These are phyloP conservation scores for Wickerhamomyces silvicola DNA, from an alignment of 805 yeast genomes.

Conservation along the genomic window DNA sequence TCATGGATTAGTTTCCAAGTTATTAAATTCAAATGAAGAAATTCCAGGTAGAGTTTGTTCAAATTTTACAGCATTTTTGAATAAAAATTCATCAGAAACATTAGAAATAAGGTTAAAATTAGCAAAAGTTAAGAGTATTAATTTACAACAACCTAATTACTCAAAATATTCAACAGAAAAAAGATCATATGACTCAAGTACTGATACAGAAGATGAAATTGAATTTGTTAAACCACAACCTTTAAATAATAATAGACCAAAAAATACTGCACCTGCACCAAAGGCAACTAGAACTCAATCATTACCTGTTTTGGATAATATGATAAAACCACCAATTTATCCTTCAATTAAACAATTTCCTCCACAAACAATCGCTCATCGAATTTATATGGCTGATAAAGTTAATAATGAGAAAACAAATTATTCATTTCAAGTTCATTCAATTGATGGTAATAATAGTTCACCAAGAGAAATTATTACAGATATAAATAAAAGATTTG, in stretches of 20 bases:
- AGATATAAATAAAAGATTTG: constrained; percentile 20
- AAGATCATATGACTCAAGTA: constrained; percentile 6
- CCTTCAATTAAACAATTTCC: constrained; percentile 18
- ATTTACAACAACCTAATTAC: constrained; percentile 1
- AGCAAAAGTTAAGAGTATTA: constrained; percentile 14
- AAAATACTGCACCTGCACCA: constrained; percentile 40
- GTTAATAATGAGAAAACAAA: constrained; percentile 1
- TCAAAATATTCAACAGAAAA: constrained; percentile 3
- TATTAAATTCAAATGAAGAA: constrained; percentile 14
- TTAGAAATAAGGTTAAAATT: constrained; percentile 51
- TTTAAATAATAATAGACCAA: constrained; percentile 22
- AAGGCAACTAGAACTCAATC: constrained; percentile 41
- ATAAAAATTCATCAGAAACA: constrained; percentile 38
- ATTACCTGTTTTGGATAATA: constrained; percentile 26
- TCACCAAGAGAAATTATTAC: constrained; percentile 6
- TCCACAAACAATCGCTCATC: constrained; percentile 22
- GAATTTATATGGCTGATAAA: constrained; percentile 23
- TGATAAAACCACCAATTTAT: constrained; percentile 7
- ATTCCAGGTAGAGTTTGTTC: constrained; percentile 54
- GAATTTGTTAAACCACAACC: constrained; percentile 17
- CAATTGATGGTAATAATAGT: constrained; percentile 5
- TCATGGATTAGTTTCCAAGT: constrained; percentile 33
- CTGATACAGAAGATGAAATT: constrained; percentile 17
- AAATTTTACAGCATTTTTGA: constrained; percentile 41
- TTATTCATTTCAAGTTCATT: background rate